Evolutionary conservation across 1,284 basidiomycete species (phyloP), one percentile per base, ranked within the genome.

Genomic region (Cutaneotrichosporon cutaneum): DNA sequence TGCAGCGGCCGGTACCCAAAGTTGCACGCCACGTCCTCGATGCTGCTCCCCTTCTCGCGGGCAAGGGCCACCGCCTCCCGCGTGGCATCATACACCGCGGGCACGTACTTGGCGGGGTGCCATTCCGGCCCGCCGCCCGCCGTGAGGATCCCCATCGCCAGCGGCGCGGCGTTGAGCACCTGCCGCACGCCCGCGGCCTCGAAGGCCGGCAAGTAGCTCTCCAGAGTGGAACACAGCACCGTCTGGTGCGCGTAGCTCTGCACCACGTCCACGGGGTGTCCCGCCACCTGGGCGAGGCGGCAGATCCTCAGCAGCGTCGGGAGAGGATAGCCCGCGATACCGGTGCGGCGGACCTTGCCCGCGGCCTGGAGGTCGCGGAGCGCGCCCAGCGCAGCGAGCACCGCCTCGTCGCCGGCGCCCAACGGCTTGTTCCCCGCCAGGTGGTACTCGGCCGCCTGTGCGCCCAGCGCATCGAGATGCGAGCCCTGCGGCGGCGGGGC

Each of bases 91-190:
- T 58, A 66, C 16, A 76, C 33, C 2, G 63, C 60, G 3, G 59
- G 55, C 1, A 69, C 56, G 8, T 59, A 39, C 42, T 66, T 60
- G 3, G 90, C 91, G 9, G 94, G 94, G 74, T 97, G 94, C 95
- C 94, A 98, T 0, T 76, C 57, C 0, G 91, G 90, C 2, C 86
- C 84, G 0, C 80, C 82, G 3, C 76, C 68, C 4, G 84, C 81
- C 0, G 89, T 89, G 44, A 99, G 83, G 1, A 97, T 84, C 0
- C 91, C 92, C 94, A 98, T 98, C 70, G 87, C 88, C 57, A 98
- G 84, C 3, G 95, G 95, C 0, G 92, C 93, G 5, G 94, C 95
- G 35, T 89, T 85, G 53, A 95, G 70, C 36, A 98, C 82, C 63
- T 91, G 87, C 36, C 77, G 77, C 16, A 94, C 83, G 56, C 84